Conservation (phyloP, 2,329 filamentous ascomycete genomes). For the Colletotrichum tropicale region DNA sequence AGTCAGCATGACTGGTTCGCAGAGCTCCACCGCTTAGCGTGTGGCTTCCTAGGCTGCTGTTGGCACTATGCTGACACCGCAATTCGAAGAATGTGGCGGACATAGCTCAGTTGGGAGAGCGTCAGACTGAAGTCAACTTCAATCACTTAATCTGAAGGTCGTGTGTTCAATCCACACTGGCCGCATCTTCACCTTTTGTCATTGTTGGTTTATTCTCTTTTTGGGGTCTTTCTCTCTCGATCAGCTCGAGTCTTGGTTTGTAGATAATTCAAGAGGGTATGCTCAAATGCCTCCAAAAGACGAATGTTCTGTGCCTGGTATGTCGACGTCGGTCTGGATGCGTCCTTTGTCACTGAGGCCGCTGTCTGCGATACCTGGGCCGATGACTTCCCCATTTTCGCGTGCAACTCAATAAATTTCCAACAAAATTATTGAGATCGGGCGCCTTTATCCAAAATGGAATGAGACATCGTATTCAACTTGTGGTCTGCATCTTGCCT, state of each 20-base stretch:
- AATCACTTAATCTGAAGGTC: conserved; percentile 19
- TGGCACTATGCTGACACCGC: rapidly evolving
- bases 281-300: background rate
- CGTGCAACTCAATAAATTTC: background rate
- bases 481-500: background rate
- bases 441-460: background rate
- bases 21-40: background rate
- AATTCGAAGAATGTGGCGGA: conserved; percentile 12
- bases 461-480: background rate
- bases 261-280: background rate
- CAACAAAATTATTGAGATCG: background rate
- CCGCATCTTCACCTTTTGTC: conserved; percentile 11
- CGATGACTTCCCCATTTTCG: background rate
- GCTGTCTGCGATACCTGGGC: background rate
- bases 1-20: background rate
- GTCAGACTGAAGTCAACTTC: conserved; percentile 21
- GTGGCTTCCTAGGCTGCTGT: background rate
- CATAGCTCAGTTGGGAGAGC: conserved; percentile 22
- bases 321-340: background rate
- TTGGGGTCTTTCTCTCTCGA: background rate
- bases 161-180: conserved; percentile 23
- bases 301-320: background rate
- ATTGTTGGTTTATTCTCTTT: background rate
- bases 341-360: background rate
- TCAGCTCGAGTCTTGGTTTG: background rate